Evolutionary conservation across 1,139 yeast genomes (phyloP).

Genomic region (Nakaseomyces delphensis): DNA sequence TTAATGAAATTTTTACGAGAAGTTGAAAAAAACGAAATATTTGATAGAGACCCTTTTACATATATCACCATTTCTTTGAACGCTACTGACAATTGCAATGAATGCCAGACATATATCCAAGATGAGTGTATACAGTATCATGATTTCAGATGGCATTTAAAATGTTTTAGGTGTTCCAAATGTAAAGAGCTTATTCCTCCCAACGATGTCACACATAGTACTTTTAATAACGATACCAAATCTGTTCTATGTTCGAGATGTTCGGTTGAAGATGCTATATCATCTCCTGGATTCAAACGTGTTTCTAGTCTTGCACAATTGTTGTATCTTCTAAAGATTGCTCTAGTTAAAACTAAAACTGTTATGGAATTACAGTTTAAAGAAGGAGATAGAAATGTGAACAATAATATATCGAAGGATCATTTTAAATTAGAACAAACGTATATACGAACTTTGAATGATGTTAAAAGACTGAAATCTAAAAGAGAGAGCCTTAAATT

Average conservation of each 20-base stretch:
- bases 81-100: slow-evolving; percentile 69
- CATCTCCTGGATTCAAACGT: slow-evolving; percentile 48
- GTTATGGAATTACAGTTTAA: slow-evolving; percentile 47
- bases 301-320: slow-evolving; percentile 68
- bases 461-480: slow-evolving; percentile 69
- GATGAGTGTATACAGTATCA: slow-evolving; percentile 60
- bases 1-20: slow-evolving; percentile 54
- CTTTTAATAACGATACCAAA: slow-evolving; percentile 36
- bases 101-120: slow-evolving; percentile 72
- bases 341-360: slow-evolving; percentile 66
- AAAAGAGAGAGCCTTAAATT: slow-evolving; percentile 62
- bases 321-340: slow-evolving; percentile 70
- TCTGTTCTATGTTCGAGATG: slow-evolving; percentile 52
- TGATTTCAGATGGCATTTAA: slow-evolving; percentile 70
- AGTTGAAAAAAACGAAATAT: slow-evolving; percentile 41
- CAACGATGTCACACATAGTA: slow-evolving; percentile 37
- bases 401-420: neutral
- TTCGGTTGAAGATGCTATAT: slow-evolving; percentile 41
- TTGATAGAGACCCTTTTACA: slow-evolving; percentile 37
- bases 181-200: slow-evolving; percentile 41
- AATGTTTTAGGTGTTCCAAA: slow-evolving; percentile 57
- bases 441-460: slow-evolving; percentile 63
- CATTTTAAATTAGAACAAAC: slow-evolving; percentile 35
- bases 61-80: slow-evolving; percentile 48
- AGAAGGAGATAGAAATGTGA: slow-evolving; percentile 14